Evolutionary conservation across 495 filamentous ascomycete genomes (phyloP), one percentile per base, ranked within the genome.

Genomic region (Xylaria castorea): DNA sequence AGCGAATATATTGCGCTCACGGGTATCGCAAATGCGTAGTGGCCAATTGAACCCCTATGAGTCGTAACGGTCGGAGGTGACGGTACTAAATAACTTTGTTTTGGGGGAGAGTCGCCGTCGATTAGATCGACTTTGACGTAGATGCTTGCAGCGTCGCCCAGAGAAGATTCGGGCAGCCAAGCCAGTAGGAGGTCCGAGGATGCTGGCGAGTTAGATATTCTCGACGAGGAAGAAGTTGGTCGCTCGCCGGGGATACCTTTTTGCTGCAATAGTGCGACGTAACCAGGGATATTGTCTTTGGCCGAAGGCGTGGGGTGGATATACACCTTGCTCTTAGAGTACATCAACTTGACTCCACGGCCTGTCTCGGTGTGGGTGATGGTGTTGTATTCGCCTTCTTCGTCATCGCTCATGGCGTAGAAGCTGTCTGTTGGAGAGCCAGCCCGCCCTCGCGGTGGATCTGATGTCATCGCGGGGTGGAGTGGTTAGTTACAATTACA

Each of bases 271-370:
- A 99, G 88, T 36, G 96, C 96, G 72, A 99, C 92, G 76, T 97
- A 99, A 27, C 96, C 96, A n/a, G 93, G 85, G 73, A 99, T 95
- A 73, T 99, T 99, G 82, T 99, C 97, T 84, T 93, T 96, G 8
- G 95, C 86, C 2, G 94, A 96, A 1, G 97, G 91, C 0, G 94
- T 95, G 0, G 97, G 96, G 81, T 99, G 96, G n/a, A 99, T 90
- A 78, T 98, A 99, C 79, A 99, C 95, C 86, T 99, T 99, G 91
- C 94, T 97, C 83, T 99, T 99, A 32, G 94, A 94, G 77, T 91
- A 98, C 34, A 99, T 84, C n/a, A 99, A 85, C 84, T 98, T 99
- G 53, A 99, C 97, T 7, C 96, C 95, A 71, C 90, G 89, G 2
- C 93, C 91, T 1, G 92, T 89, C 67, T 85, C 88, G 18, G 91